Evolutionary conservation across 345 rosid species (phyloP).

Genomic region (Euphorbia peplus): DNA sequence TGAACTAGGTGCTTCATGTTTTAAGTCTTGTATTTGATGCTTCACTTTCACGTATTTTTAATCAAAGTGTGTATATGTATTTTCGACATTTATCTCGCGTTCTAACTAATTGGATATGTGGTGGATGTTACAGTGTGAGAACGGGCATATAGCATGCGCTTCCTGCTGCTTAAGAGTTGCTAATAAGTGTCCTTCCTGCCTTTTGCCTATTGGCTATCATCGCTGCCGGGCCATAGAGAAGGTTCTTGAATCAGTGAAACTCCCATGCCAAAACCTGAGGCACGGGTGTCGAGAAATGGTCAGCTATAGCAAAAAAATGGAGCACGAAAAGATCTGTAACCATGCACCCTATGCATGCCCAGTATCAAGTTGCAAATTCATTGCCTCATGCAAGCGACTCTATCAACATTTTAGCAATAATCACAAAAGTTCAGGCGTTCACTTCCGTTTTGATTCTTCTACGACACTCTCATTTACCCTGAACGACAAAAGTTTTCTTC

Average conservation of each 20-base stretch:
- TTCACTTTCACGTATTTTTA: no score
- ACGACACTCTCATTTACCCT: constrained; percentile 7
- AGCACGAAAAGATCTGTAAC: constrained; percentile 38
- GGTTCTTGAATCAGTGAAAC: constrained; percentile 37
- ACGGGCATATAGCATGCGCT: constrained; percentile 27
- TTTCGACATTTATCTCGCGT: no score
- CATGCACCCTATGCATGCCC: constrained; percentile 49
- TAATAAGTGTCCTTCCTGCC: constrained; percentile 22
- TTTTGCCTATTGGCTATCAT: constrained; percentile 25
- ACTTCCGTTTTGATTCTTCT: constrained; percentile 6
- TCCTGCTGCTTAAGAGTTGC: constrained; percentile 14
- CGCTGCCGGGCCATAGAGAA: constrained; percentile 37
- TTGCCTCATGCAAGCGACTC: constrained; percentile 36
- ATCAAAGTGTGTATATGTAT: no score
- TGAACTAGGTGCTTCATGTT: no score
- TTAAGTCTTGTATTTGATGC: constrained; percentile 1
- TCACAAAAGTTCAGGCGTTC: constrained; percentile 30
- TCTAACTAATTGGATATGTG: neutral
- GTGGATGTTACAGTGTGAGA: constrained; percentile 18
- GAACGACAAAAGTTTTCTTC: constrained; percentile 19
- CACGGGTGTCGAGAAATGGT: constrained; percentile 42
- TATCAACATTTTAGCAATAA: constrained; percentile 35
- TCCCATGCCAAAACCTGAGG: constrained; percentile 31
- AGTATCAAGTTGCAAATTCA: constrained; percentile 31
- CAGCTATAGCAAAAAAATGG: constrained; percentile 20